Conservation (phyloP, 23 red algal species). For the Gracilaria gracilis region DNA sequence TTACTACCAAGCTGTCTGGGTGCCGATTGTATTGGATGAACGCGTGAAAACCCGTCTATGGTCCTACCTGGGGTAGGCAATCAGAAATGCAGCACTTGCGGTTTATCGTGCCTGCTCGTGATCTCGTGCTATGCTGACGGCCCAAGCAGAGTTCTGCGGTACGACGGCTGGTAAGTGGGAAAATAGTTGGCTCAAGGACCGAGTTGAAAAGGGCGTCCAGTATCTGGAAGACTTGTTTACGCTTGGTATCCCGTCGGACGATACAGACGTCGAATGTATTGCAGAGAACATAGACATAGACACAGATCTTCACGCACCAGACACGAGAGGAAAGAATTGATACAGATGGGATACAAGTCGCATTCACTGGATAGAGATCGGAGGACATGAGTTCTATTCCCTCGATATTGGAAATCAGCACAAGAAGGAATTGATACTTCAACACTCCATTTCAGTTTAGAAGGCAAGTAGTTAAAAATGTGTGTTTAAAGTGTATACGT, state of each 20-base stretch:
- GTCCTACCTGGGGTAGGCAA: slow-evolving; percentile 36
- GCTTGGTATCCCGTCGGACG: slow-evolving; percentile 1
- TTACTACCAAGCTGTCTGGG: slow-evolving; percentile 70
- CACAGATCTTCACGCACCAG: background rate
- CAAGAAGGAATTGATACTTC: too few species aligned
- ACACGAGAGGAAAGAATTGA: background rate
- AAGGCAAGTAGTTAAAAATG: too few species aligned
- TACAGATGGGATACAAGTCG: background rate
- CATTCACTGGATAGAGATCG: background rate
- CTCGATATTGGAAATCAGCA: too few species aligned
- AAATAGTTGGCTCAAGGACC: slow-evolving; percentile 13
- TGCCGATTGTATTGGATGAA: slow-evolving; percentile 59
- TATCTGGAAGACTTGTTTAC: slow-evolving; percentile 29
- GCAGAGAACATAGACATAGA: background rate
- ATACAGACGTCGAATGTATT: background rate
- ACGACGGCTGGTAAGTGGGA: slow-evolving; percentile 23
- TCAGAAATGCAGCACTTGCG: slow-evolving; percentile 17
- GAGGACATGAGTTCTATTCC: background rate
- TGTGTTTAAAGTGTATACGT: too few species aligned
- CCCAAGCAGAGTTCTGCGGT: slow-evolving; percentile 19
- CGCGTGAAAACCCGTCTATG: slow-evolving; percentile 8
- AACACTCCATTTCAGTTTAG: too few species aligned
- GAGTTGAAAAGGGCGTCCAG: slow-evolving; percentile 9
- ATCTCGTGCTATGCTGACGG: slow-evolving; percentile 14
- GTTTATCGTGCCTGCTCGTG: slow-evolving; percentile 52